Evolutionary conservation across 1,284 basidiomycete genomes (phyloP), one percentile per base, ranked within the genome.

Genomic region (Malassezia pachydermatis): DNA sequence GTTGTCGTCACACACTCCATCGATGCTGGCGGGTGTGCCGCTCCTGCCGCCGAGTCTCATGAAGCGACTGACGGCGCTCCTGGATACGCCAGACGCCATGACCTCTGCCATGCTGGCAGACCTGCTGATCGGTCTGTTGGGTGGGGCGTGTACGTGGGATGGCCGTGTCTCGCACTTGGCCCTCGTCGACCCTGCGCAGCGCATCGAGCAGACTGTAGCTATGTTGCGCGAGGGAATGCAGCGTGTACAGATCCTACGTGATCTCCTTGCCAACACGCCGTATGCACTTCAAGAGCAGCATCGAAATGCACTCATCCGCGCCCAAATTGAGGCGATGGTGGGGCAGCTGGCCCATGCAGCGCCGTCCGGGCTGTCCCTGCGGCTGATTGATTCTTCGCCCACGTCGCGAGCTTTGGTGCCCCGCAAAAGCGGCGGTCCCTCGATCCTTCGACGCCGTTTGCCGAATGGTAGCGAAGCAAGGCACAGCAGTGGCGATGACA

Each of bases 81-180:
- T 70, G 45, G 51, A 56, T 25, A 62, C 66, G 28, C 55, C 55
- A 28, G 55, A 60, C 19, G 63, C 60, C 28, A 58, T 55, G 5
- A 54, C 59, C 28, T 57, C 59, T 8, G 58, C 50, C 2, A 46
- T 67, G 16, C 51, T 70, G 2, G 59, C 67, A 39, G 68, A 71
- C 36, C 55, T 71, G 27, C 51, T 70, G 24, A 50, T 67, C 11
- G 68, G 68, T 16, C 59, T 61, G 1, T 55, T 71, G 17, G 68
- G 68, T 7, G 68, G 68, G 30, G 60, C 68, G 6, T 68, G 67
- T 48, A 59, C 57, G 25, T 71, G 68, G 68, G 50, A 59, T 5
- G 58, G 63, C n/a, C 60, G 68, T 17, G 54, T 70, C 11, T 45
- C 50, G 27, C 54, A 70, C 35, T 58, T 71, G 10, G 47, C 59